Evolutionary conservation across 1,284 basidiomycete genomes (phyloP), one percentile per base, ranked within the genome.

Genomic region (Taiwanofungus camphoratus): DNA sequence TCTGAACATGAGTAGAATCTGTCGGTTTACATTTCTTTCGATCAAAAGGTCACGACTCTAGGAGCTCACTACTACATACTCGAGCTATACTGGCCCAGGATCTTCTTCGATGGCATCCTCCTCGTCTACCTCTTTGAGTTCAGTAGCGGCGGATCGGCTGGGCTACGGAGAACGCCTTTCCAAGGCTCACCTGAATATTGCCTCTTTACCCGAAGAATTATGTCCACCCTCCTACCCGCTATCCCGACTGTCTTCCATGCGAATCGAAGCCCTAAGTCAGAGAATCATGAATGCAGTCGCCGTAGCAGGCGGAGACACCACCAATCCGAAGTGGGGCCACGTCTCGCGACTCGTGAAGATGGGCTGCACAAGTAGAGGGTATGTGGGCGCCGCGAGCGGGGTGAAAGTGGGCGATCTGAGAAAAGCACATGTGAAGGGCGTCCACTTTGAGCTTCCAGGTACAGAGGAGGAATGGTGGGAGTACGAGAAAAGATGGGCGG

Each of bases 241-340:
- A 8, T 52, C 55, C 2, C 56, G 56, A 4, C 41, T 18, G 8
- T 36, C 39, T 11, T 46, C 50, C 11, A 41, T 43, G 2, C 52
- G 51, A 5, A 32, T 46, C 5, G 39, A 43, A n/a, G 35, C 12
- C 5, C 24, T 54, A 19, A 48, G 44, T 30, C 42, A 42, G 11
- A 45, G 36, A 13, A 37, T 59, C 8, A 24, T 29, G 16, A 35
- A 52, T n/a, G 56, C 56, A 2, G 23, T 61, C 20, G 36, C 45
- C 7, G 26, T 44, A 20, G 51, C 57, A 4, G 42, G 42, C 7
- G 46, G 46, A 26, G 54, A 60, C 34, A 46, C 59, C 2, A 46
- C 57, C 5, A 45, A 58, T 37, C 54, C 61, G 18, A 62, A 57
- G 42, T 62, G 61, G 61, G 54, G 46, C 12, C 53, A 57, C 34